These are phyloP conservation scores for Pichiaceae sp. DNA, from an alignment of 1,139 yeast species.

Conservation along the genomic window DNA sequence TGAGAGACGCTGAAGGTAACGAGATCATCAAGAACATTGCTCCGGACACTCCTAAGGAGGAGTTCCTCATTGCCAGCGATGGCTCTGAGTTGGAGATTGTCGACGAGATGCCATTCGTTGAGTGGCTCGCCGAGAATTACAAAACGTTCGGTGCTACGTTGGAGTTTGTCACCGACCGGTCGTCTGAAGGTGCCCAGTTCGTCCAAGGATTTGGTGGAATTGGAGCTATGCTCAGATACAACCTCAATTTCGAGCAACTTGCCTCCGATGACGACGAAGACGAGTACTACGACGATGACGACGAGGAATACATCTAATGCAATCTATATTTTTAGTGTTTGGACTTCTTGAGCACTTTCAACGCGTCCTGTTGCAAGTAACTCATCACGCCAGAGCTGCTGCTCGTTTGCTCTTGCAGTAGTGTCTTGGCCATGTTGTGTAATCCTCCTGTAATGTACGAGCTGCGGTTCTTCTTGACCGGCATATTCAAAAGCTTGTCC, in stretches of 20 bases:
- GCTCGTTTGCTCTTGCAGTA: slow-evolving; percentile 39
- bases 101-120: slow-evolving; percentile 76
- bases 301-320: slow-evolving; percentile 31
- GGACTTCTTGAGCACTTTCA: slow-evolving; percentile 46
- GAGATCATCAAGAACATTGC: slow-evolving; percentile 67
- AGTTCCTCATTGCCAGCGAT: slow-evolving; percentile 69
- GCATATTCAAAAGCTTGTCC: slow-evolving; percentile 42
- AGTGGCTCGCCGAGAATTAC: slow-evolving; percentile 97
- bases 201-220: slow-evolving; percentile 98
- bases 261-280: slow-evolving; percentile 85
- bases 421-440: slow-evolving; percentile 75
- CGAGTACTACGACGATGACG: slow-evolving; percentile 76
- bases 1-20: slow-evolving; percentile 76
- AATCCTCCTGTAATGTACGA: slow-evolving; percentile 83
- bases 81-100: slow-evolving; percentile 86
- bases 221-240: slow-evolving; percentile 92
- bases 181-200: slow-evolving; percentile 97
- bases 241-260: slow-evolving; percentile 93
- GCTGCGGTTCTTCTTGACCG: slow-evolving; percentile 59
- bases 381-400: slow-evolving; percentile 49
- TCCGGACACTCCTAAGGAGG: slow-evolving; percentile 66
- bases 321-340: slow-evolving; percentile 21
- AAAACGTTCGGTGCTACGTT: slow-evolving; percentile 88
- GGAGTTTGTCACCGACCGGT: slow-evolving; percentile 93
- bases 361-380: slow-evolving; percentile 58